Evolutionary conservation across 192 early-diverging fungal species (phyloP).

Genomic region (Neocallimastix lanati): DNA sequence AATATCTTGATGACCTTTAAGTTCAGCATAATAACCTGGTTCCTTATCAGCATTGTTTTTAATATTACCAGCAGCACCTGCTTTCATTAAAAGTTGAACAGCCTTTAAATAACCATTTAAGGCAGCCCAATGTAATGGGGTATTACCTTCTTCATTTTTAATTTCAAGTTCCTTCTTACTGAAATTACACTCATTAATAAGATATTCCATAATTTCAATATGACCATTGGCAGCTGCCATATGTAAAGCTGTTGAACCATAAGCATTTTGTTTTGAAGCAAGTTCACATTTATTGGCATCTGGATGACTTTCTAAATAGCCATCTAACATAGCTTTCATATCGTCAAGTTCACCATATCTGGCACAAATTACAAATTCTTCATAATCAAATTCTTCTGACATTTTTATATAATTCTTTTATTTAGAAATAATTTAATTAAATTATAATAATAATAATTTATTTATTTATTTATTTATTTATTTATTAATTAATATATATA

Average conservation of each 20-base stretch:
- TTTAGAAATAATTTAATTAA: too few species aligned
- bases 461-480: too few species aligned
- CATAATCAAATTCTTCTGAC: constrained; percentile 6
- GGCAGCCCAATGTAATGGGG: constrained; percentile 71
- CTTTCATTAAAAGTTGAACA: constrained; percentile 35
- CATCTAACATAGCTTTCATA: constrained; percentile 19
- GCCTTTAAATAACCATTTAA: constrained; percentile 56
- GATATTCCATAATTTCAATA: constrained; percentile 34
- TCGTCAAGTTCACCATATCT: constrained; percentile 61
- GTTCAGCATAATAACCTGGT: neutral
- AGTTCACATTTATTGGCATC: constrained; percentile 5
- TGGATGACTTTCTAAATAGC: neutral
- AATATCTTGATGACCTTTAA: neutral
- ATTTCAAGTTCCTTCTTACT: constrained; percentile 21
- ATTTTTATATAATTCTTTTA: neutral
- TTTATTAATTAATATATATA: too few species aligned
- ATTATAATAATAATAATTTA: too few species aligned
- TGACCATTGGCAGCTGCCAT: constrained; percentile 71
- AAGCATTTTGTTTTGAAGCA: constrained; percentile 15
- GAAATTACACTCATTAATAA: constrained; percentile 27
- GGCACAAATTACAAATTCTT: constrained; percentile 46
- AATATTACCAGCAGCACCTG: constrained; percentile 19
- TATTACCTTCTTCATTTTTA: constrained; percentile 41
- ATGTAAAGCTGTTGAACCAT: constrained; percentile 53
- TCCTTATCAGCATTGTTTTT: neutral